Evolutionary conservation across 805 yeast genomes (phyloP), one percentile per base, ranked within the genome.

Genomic region (Lipomyces anomalus): DNA sequence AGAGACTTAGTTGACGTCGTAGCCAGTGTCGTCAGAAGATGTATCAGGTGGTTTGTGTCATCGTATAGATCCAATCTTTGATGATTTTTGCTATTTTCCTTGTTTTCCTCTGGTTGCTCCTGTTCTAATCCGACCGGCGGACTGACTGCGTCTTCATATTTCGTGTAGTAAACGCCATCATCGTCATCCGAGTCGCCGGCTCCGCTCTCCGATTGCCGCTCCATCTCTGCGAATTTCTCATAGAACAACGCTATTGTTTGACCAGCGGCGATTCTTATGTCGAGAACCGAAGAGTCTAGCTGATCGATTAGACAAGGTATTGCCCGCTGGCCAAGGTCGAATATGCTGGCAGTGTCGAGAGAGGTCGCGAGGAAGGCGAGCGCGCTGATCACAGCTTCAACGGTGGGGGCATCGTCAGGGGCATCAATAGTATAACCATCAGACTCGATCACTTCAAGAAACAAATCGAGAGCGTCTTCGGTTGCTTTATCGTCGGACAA

Each of bases 251-350:
- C 59, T 22, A 56, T 50, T 5, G 50, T 58, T 21, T 53, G 43
- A 4, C 59, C 59, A 6, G 59, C 53, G 5, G 57, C 53, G 38
- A 49, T 45, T 3, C 59, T 49, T 4, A 53, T 49, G 6, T 38
- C 26, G 3, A 44, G 17, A 17, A 49, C 43, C 7, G 44, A 33
- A 3, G 59, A 56, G 22, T 56, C 59, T 16, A 56, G 38, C 41
- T 53, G 59, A 20, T 54, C 56, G 17, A 49, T 49, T 32, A 56
- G 30, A 5, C 47, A 44, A 18, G 56, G 55, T 17, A 55, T 23
- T 4, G 51, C 45, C 24, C 17, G 32, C 11, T 32, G 46, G 4
- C 50, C 50, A 6, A 50, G 16, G 16, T 42, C 47, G 33, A 41
- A 32, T 7, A 54, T 46, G 26, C 43, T 45, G n/a, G n/a, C n/a